Conservation (phyloP, 495 filamentous ascomycete species). For the Bacidia rubella region DNA sequence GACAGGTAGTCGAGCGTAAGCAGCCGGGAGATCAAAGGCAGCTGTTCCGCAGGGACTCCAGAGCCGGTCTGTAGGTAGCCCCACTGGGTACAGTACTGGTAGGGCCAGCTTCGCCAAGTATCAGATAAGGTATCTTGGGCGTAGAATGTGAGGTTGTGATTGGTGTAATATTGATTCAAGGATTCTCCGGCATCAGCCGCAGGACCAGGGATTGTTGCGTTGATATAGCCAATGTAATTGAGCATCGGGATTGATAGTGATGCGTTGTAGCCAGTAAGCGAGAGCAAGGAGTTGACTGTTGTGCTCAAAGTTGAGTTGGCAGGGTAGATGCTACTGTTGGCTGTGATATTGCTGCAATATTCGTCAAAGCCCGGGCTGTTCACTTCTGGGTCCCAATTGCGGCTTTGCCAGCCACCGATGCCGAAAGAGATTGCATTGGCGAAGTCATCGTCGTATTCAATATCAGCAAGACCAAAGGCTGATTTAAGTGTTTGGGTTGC, state of each 20-base stretch:
- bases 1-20: constrained; percentile 41
- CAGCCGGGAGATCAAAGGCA: constrained; percentile 51
- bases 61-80: constrained; percentile 57
- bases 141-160: constrained; percentile 38
- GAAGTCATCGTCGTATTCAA: constrained; percentile 50
- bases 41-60: constrained; percentile 40
- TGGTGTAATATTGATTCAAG: constrained; percentile 44
- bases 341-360: constrained; percentile 48
- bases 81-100: constrained; percentile 46
- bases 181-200: constrained; percentile 23
- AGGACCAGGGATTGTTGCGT: constrained; percentile 25
- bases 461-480: constrained; percentile 42
- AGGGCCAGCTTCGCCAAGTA: constrained; percentile 46
- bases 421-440: constrained; percentile 37
- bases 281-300: constrained; percentile 36
- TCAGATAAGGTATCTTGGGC: constrained; percentile 33
- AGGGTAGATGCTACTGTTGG: constrained; percentile 30
- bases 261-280: constrained; percentile 40
- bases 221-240: constrained; percentile 53
- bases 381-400: constrained; percentile 57
- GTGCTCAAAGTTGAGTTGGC: constrained; percentile 23
- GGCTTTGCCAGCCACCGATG: constrained; percentile 42
- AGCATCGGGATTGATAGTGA: constrained; percentile 36
- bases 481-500: constrained; percentile 42
- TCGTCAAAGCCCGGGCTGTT: constrained; percentile 38